Evolutionary conservation across 257 asterid genomes (phyloP).

Genomic region (Voacanga thouarsii): DNA sequence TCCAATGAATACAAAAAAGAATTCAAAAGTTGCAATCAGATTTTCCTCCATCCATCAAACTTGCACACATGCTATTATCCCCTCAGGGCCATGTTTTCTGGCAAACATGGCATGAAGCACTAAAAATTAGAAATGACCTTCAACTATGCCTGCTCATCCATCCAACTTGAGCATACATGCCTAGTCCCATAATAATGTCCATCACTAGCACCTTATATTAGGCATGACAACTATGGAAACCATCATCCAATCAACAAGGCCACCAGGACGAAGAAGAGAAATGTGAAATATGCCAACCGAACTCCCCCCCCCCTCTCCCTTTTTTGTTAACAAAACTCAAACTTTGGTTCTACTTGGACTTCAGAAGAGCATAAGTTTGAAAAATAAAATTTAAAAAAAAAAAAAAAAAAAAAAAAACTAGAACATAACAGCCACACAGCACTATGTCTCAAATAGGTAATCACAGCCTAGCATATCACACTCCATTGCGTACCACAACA

Average conservation of each 20-base stretch:
- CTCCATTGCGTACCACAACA: neutral
- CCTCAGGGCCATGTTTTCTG: neutral
- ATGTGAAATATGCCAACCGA: neutral
- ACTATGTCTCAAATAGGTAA: neutral
- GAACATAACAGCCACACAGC: neutral
- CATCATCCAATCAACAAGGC: neutral
- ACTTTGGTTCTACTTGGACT: neutral
- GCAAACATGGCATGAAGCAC: neutral
- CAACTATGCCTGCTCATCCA: neutral
- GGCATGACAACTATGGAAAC: too few relatives aligned
- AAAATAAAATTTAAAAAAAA: too few relatives aligned
- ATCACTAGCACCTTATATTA: neutral
- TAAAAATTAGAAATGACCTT: neutral
- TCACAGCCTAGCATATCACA: neutral
- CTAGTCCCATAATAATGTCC: neutral
- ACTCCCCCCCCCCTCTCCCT: too few relatives aligned
- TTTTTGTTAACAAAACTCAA: neutral
- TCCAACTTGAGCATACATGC: neutral
- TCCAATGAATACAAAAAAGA: neutral
- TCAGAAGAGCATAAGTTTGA: neutral
- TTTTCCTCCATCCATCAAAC: neutral
- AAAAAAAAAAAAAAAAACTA: neutral
- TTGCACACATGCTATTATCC: neutral
- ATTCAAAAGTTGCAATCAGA: neutral
- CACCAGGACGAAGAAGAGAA: neutral